A percentile compares a stretch with the other conserved stretches of the same genome.
Conservation (phyloP, 306 rosid species). For the Morella rubra region DNA sequence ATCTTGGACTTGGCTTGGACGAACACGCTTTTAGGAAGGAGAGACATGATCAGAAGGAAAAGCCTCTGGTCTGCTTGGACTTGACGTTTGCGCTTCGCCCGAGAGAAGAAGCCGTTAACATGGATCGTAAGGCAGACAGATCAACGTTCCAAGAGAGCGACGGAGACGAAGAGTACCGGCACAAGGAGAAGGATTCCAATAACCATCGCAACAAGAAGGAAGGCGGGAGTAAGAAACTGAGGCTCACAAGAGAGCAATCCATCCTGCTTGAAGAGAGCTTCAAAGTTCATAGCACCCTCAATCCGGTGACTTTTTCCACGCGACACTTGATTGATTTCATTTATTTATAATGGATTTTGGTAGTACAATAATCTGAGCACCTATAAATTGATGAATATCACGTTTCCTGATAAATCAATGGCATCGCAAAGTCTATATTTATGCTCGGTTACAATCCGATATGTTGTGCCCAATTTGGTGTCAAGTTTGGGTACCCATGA, state of each 20-base stretch:
- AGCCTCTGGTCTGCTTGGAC: constrained; percentile 31
- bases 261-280: constrained; percentile 66
- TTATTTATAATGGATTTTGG: background rate
- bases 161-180: constrained; percentile 7
- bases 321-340: background rate
- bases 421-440: background rate
- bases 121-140: constrained; percentile 10
- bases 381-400: background rate
- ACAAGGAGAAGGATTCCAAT: constrained; percentile 15
- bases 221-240: constrained; percentile 56
- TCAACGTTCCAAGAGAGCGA: constrained; percentile 21
- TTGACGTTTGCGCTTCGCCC: constrained; percentile 42
- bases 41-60: constrained; percentile 13
- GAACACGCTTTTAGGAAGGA: constrained; percentile 36
- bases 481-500: background rate
- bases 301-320: constrained; percentile 37
- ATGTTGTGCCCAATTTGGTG: too few relatives aligned
- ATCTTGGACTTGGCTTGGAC: constrained; percentile 58
- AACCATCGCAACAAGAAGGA: constrained; percentile 4
- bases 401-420: background rate
- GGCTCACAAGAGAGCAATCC: constrained; percentile 73
- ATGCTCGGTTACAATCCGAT: background rate
- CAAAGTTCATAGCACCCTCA: constrained; percentile 62
- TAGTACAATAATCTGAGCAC: background rate
- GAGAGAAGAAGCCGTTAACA: constrained; percentile 26